Base-by-base conservation (phyloP, 352 stramenopile genomes). In the Pythium guiyangense region DNA sequence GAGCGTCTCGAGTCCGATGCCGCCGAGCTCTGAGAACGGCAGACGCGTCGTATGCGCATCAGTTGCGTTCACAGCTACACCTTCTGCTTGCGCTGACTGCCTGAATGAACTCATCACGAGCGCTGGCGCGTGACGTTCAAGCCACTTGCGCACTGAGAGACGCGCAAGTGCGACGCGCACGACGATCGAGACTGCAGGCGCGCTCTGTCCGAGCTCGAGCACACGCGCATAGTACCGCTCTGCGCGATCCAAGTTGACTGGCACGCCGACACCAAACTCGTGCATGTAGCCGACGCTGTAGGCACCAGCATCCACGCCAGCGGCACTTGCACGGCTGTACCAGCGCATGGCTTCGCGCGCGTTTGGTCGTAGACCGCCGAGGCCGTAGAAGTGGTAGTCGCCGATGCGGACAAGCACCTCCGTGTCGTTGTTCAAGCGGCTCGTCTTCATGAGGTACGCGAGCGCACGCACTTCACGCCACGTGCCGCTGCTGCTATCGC, bases 231-330 rank as follows among this genome's bases (percentile, higher is more conserved):
- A 93, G 63, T 93, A 93, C 27, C 77, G 64, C 18, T 73, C 64
- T 0, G 83, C 80, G 34, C 83, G 69, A 2, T 74, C 64, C 14
- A 80, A 53, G 44, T 89, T 87, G 15, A 66, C 54, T 6, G 59
- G 26, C 15, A 91, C 64, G 14, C 76, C 73, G 25, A 84, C 60
- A 6, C 80, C 80, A 31, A 79, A 74, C 49, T 93, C 83, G 51
- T 89, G 72, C 69, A 93, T 90, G 55, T 82, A 69, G 4, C 80
- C 83, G 17, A 88, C 80, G 58, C 86, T 91, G 46, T 87, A 93
- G 3, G 83, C 83, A 9, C 80, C 83, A 9, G 65, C 65, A 20
- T 65, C 69, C 12, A 83, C 67, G 11, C 79, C 83, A 39, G 74
- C 68, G n/a, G 75, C 72, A 44, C 83, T 91, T 31, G 79, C 83